Base-by-base conservation (phyloP, 306 rosid genomes). In the Prunus mongolica region DNA sequence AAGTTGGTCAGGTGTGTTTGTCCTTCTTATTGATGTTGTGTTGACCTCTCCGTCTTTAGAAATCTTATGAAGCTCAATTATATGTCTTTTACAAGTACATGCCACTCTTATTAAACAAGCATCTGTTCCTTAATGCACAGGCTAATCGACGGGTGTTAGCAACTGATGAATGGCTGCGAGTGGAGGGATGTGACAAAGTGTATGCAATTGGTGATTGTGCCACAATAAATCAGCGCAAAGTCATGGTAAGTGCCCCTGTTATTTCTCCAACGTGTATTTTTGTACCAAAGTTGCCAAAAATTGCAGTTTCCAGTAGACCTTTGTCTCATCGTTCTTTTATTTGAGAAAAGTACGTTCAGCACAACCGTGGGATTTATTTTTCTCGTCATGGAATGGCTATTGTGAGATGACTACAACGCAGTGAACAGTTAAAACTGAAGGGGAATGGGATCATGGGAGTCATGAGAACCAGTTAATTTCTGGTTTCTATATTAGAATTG, bases 121-220 rank as follows among this genome's bases (percentile, higher is more conserved):
- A 20, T 49, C 30, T 65, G 32, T 49, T 38, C 57, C 75, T 68
- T 74, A 76, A 63, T 64, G 30, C 46, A 80, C 91, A 95, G 97
- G 90, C 89, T 51, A 92, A 87, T 66, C 82, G 97, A 79, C 99
- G 99, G 65, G 99, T 90, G 63, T 73, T 95, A 60, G 97, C 97
- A n/a, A 92, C 97, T 34, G 99, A 95, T 75, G 99, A 95, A 78
- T 95, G 99, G 99, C 89, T 95, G 85, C 91, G 99, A 73, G 97
- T 95, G 16, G 97, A 92, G 80, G 99, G 97, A 69, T 87, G 92
- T 76, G 85, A 84, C 79, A 86, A 80, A 60, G 82, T 95, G 74
- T 95, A 92, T 80, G 97, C 97, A 12, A 92, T 95, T 44, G 99
- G 99, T 86, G 99, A 95, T 78, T 92, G 99, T 61, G 99, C 97